Evolutionary conservation across 208 protist species (phyloP).

Genomic region (Kentomonas sorsogonicus): DNA sequence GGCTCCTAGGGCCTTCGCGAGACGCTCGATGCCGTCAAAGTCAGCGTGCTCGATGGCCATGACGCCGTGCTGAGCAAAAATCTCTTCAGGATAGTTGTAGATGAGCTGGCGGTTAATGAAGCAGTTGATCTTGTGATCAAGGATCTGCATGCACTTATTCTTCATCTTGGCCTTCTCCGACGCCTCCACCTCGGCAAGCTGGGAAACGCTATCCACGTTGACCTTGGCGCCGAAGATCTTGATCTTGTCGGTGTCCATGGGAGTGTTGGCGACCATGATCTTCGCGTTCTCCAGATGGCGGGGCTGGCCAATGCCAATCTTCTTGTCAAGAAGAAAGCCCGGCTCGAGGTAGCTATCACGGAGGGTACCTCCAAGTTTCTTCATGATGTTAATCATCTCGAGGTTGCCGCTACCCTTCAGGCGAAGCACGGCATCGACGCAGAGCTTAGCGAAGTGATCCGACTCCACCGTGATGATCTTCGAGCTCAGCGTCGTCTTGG

Average conservation of each 20-base stretch:
- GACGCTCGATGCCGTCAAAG: conserved; percentile 97
- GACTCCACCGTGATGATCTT: conserved; percentile 97
- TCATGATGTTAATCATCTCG: conserved; percentile 99
- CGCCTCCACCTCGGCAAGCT: conserved; percentile 97
- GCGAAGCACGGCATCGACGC: conserved; percentile 98
- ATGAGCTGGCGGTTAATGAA: conserved; percentile 99
- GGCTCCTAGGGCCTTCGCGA: conserved; percentile 93
- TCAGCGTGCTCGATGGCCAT: conserved; percentile 99
- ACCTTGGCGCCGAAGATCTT: conserved; percentile 97
- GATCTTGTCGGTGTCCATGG: conserved; percentile 99
- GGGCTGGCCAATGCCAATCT: conserved; percentile 98
- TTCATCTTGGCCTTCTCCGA: conserved; percentile 97
- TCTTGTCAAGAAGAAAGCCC: conserved; percentile 99
- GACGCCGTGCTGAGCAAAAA: conserved; percentile 95
- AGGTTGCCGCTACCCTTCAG: conserved; percentile 93
- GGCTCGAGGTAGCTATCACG: conserved; percentile 98
- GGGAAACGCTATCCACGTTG: conserved; percentile 91
- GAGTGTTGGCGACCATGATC: conserved; percentile 99
- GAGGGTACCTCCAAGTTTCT: conserved; percentile 96
- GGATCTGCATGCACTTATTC: conserved; percentile 96
- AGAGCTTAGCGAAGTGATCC: conserved; percentile 98
- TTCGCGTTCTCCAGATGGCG: conserved; percentile 96
- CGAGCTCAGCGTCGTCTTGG: conserved; percentile 98
- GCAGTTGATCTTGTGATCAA: conserved; percentile 95
- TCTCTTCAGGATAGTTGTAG: conserved; percentile 99